These are phyloP conservation scores for Colletotrichum orbiculare DNA, from an alignment of 2,329 filamentous ascomycete genomes.

Conservation along the genomic window DNA sequence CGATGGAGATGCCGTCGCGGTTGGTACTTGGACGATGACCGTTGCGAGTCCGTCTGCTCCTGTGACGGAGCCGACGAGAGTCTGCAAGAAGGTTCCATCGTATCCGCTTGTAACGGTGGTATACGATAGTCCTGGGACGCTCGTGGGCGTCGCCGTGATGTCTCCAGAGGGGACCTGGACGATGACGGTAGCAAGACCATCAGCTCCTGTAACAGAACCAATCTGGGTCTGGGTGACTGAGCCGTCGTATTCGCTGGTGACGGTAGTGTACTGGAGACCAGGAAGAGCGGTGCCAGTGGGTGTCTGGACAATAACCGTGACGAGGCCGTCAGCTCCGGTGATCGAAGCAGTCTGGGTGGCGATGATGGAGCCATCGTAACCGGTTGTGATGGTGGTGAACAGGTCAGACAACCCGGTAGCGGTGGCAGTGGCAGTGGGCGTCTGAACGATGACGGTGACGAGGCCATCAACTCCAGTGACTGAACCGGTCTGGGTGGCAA, in stretches of 20 bases:
- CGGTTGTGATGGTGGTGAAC: background rate
- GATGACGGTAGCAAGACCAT: slow-evolving; percentile 20
- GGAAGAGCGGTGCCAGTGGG: background rate
- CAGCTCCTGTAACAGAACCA: background rate
- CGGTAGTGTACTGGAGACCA: slow-evolving; percentile 2
- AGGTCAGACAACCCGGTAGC: background rate
- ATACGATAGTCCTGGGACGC: slow-evolving; percentile 12
- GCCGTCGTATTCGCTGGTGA: background rate
- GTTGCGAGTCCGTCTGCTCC: slow-evolving; percentile 27
- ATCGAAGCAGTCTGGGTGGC: slow-evolving; percentile 2
- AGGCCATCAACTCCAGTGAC: background rate
- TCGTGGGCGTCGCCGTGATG: background rate
- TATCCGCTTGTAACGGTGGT: slow-evolving; percentile 27
- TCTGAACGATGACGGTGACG: slow-evolving; percentile 4
- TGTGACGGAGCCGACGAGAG: slow-evolving; percentile 13
- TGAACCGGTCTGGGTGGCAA: background rate
- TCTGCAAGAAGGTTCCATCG: slow-evolving; percentile 15
- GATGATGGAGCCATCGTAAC: background rate
- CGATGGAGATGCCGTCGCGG: background rate
- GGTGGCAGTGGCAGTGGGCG: background rate
- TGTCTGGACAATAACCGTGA: slow-evolving; percentile 17
- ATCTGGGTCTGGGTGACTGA: slow-evolving; percentile 19
- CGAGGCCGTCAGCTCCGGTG: slow-evolving; percentile 17
- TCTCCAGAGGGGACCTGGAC: slow-evolving; percentile 19
- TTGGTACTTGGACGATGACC: slow-evolving; percentile 12